A percentile compares a stretch with the other conserved stretches of the same genome.
phyloP scores from a whole-genome alignment of 257 asterid genomes.

The Anisodus acutangulus region DNA sequence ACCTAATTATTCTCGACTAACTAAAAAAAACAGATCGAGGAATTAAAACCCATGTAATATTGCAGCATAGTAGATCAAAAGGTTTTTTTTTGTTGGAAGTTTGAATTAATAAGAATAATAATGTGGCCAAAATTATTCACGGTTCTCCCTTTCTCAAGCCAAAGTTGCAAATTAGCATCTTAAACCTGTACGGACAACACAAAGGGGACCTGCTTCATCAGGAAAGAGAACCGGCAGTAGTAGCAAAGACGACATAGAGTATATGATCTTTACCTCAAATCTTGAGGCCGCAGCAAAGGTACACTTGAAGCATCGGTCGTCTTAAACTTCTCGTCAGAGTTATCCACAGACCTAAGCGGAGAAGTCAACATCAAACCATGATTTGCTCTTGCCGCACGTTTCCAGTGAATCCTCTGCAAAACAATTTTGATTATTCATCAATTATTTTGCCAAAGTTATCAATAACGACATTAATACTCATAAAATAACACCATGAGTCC shows the following conservation, averaged over 20 bases:
- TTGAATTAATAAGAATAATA: conserved; percentile 22
- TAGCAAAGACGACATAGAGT: conserved; percentile 31
- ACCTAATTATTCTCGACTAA: conserved; percentile 3
- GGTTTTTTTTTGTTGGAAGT: not conserved
- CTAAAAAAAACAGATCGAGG: not conserved
- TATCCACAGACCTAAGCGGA: conserved; percentile 74
- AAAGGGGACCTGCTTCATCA: conserved; percentile 36
- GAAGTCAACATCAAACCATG: conserved; percentile 88
- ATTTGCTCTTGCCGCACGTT: conserved; percentile 77
- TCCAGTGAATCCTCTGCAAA: conserved; percentile 95
- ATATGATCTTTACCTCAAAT: conserved; percentile 66
- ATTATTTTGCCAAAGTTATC: not conserved
- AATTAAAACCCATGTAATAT: not conserved
- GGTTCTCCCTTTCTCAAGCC: conserved; percentile 51
- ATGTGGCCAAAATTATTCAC: conserved; percentile 50
- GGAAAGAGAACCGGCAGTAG: conserved; percentile 35
- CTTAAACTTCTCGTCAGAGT: conserved; percentile 51
- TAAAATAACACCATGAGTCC: not conserved
- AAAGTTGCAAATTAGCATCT: conserved; percentile 52
- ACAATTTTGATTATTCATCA: not conserved
- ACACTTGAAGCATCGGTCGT: conserved; percentile 49
- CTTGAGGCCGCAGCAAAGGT: conserved; percentile 86
- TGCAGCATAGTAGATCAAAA: not conserved
- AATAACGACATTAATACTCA: not conserved
- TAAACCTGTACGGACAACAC: conserved; percentile 57